A percentile compares a stretch with the other conserved stretches of the same genome.
phyloP scores from a whole-genome alignment of 257 asterid species.

The Plectranthus barbatus region DNA sequence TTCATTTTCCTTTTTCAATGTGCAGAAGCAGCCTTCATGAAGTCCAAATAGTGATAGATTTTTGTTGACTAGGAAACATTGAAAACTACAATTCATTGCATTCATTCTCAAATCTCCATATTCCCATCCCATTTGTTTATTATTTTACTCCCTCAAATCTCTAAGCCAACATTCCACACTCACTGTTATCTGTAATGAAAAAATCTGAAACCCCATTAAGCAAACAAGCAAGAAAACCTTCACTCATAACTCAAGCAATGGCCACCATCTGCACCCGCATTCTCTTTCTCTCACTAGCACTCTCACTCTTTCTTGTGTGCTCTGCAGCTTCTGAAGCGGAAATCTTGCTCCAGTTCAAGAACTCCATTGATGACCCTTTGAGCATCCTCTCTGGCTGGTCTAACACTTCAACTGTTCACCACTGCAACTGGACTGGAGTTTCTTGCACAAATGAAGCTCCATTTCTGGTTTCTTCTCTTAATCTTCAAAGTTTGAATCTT shows the following conservation, averaged over 20 bases:
- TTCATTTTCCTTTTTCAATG: constrained; percentile 11
- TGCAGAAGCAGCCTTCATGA: constrained; percentile 8
- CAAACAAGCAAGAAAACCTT: constrained; percentile 5
- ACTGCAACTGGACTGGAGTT: constrained; percentile 83
- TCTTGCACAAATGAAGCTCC: constrained; percentile 41
- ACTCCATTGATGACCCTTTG: constrained; percentile 57
- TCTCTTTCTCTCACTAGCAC: constrained; percentile 24
- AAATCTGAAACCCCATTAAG: constrained; percentile 11
- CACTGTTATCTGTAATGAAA: constrained; percentile 6
- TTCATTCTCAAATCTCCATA: constrained; percentile 14
- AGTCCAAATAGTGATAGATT: constrained; percentile 2
- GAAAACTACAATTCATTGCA: constrained; percentile 21
- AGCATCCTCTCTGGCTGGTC: constrained; percentile 55
- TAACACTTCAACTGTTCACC: constrained; percentile 39
- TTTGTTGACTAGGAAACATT: constrained; percentile 5
- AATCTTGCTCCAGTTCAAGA: constrained; percentile 59
- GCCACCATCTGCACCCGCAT: constrained; percentile 31
- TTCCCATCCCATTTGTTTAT: constrained; percentile 8
- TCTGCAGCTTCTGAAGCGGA: constrained; percentile 51
- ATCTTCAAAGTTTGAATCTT: constrained; percentile 63
- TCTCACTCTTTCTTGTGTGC: constrained; percentile 30
- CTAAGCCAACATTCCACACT: constrained; percentile 9
- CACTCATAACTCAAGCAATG: constrained; percentile 45
- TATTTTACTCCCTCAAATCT: constrained; percentile 22
- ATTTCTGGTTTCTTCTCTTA: constrained; percentile 35